Base-by-base conservation (phyloP, 192 early-diverging fungal genomes). In the Phycomyces blakesleeanus region DNA sequence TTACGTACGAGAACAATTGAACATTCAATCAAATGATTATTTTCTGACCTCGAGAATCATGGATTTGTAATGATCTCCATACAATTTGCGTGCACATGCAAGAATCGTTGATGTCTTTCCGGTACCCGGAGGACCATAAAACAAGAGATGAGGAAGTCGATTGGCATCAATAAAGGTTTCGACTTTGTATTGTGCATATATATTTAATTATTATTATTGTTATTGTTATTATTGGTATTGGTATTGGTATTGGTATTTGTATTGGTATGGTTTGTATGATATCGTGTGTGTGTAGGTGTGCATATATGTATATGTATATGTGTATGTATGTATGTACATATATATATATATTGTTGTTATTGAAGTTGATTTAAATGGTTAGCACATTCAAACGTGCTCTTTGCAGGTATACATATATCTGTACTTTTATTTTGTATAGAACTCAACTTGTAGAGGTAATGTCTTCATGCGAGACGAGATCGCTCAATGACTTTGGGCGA, bases 101-200 rank as follows among this genome's bases (percentile, higher is more conserved):
- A 99, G 80, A 61, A 99, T 94, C 5, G 94, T 95, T 5, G 96
- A 94, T 0, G 96, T 98, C 72, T 98, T 97, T 4, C 96, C 96
- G 2, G 95, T 97, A 55, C 96, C 97, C 5, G 97, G 94, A 18
- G 97, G 97, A 11, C 97, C 97, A 77, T 99, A 99, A 59, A 99
- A 91, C 22, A 99, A 81, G 52, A 99, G 81, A 71, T 99, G 97
- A 21, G 97, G 97, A 10, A 98, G 79, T 52, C 87, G 87, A 68
- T 93, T 87, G 59, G 93, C 87, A 57, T 94, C 91, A 60, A 98
- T 95, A 74, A 97, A 99, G 6, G 83, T 73, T 59, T 90, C 76
- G 56, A 96, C 92, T 89, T 57, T 22, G n/a, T 27, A 10, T 15
- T 11, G 25, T n/a, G n/a, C n/a, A n/a, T n/a, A n/a, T n/a, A n/a